Conservation (phyloP, 768 basidiomycete species). For the Russula sp. region DNA sequence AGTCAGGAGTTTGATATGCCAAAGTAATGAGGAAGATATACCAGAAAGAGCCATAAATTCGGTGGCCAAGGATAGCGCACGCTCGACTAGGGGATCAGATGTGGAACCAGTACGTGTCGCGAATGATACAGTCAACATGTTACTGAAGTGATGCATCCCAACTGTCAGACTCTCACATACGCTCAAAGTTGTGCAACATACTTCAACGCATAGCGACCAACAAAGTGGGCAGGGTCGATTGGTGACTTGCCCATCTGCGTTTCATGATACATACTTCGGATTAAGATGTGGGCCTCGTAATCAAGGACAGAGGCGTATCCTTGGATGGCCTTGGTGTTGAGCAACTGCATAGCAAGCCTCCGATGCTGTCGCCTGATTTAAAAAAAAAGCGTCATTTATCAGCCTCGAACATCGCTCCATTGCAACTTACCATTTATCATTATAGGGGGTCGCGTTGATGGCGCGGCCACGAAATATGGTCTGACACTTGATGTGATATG, state of each 20-base stretch:
- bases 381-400: neutral
- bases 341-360: conserved; percentile 38
- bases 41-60: conserved; percentile 45
- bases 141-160: conserved; percentile 35
- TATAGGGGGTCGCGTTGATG: conserved; percentile 46
- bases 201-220: conserved; percentile 40
- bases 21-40: neutral
- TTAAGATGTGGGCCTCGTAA: conserved; percentile 41
- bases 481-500: conserved; percentile 45
- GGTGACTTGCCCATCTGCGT: conserved; percentile 37
- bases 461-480: conserved; percentile 45
- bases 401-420: neutral
- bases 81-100: conserved; percentile 41
- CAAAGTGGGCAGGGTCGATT: conserved; percentile 42
- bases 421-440: conserved; percentile 41
- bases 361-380: conserved; percentile 37
- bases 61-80: conserved; percentile 40
- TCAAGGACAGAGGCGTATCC: conserved; percentile 41
- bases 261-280: conserved; percentile 40
- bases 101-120: conserved; percentile 44
- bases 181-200: conserved; percentile 4
- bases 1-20: neutral
- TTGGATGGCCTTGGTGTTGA: conserved; percentile 40
- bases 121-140: conserved; percentile 47
- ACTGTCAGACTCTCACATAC: conserved; percentile 10